These are phyloP conservation scores for Colletotrichum sublineola DNA, from an alignment of 2,329 filamentous ascomycete genomes.

Conservation along the genomic window DNA sequence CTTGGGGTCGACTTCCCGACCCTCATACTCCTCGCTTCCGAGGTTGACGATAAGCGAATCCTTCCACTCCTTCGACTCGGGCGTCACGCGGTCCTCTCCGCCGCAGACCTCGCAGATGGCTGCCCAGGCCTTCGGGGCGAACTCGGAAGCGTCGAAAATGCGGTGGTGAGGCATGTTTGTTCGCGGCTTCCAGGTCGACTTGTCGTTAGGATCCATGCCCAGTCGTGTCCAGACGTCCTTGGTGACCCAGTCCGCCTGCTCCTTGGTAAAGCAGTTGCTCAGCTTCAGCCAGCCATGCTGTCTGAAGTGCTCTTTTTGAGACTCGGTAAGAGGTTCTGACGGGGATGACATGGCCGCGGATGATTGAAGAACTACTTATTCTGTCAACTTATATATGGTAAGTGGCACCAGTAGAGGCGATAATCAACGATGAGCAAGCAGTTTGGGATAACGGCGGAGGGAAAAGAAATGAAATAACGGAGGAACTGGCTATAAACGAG, in stretches of 20 bases:
- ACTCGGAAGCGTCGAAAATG: conserved; percentile 64
- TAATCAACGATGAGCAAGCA: not conserved
- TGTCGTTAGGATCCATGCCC: conserved; percentile 73
- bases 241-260: conserved; percentile 53
- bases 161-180: conserved; percentile 75
- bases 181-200: conserved; percentile 73
- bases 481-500: not conserved
- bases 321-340: conserved; percentile 50
- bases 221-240: conserved; percentile 73
- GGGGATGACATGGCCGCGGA: conserved; percentile 21
- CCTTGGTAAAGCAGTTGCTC: conserved; percentile 53
- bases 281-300: conserved; percentile 55
- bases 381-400: not conserved
- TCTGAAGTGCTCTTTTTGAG: conserved; percentile 58
- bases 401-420: not conserved
- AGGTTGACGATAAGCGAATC: conserved; percentile 80
- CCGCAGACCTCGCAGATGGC: conserved; percentile 77
- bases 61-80: conserved; percentile 68
- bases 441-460: not conserved
- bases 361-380: not conserved
- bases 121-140: conserved; percentile 75
- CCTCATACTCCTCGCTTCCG: conserved; percentile 67
- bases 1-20: conserved; percentile 62
- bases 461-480: not conserved
- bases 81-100: conserved; percentile 67